Evolutionary conservation across 1,139 yeast species (phyloP).

Genomic region (Taiozyma onychis): DNA sequence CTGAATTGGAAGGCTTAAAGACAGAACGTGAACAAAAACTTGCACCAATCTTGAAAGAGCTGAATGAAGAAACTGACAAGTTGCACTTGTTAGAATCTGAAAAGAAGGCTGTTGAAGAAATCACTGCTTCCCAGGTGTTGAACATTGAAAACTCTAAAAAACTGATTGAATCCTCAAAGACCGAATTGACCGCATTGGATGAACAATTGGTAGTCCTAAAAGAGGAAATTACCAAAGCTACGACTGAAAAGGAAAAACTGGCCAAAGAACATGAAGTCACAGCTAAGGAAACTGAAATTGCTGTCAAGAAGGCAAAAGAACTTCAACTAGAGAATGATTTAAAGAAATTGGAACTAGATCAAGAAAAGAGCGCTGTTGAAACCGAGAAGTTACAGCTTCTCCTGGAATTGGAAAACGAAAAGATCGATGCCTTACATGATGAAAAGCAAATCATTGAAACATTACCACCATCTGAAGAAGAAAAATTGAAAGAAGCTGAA

Average conservation of each 20-base stretch:
- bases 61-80: conserved; percentile 20
- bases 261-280: conserved; percentile 25
- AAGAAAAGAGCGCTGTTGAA: conserved; percentile 26
- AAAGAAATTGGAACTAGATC: conserved; percentile 21
- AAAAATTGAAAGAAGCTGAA: conserved; percentile 9
- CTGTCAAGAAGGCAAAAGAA: conserved; percentile 18
- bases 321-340: conserved; percentile 20
- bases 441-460: conserved; percentile 25
- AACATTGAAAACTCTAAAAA: conserved; percentile 20
- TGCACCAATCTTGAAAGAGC: conserved; percentile 21
- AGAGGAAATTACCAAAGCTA: conserved; percentile 23
- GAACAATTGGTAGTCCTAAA: conserved; percentile 21
- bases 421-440: conserved; percentile 21
- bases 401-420: conserved; percentile 22
- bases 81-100: conserved; percentile 20
- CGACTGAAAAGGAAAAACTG: conserved; percentile 24
- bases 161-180: conserved; percentile 20
- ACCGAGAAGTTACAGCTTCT: conserved; percentile 22
- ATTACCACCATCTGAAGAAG: conserved; percentile 22
- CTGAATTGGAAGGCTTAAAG: conserved; percentile 21
- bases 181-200: conserved; percentile 20
- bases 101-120: conserved; percentile 21
- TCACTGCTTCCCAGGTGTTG: conserved; percentile 18
- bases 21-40: conserved; percentile 20
- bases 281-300: conserved; percentile 23